Evolutionary conservation across 495 filamentous ascomycete genomes (phyloP), one percentile per base, ranked within the genome.

Genomic region (Echria macrotheca): DNA sequence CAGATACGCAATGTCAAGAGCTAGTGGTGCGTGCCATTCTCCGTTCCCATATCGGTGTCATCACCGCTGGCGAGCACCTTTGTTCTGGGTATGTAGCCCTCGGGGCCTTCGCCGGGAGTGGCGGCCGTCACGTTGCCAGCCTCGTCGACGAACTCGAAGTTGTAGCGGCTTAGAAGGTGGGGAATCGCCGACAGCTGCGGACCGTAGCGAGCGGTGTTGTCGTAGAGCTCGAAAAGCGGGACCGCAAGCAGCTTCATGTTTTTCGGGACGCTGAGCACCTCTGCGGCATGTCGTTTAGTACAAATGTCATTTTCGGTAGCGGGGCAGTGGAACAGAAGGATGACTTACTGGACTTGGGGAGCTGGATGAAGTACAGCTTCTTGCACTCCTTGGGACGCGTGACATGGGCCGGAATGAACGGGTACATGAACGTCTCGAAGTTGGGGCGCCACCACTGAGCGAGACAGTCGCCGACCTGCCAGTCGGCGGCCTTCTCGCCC

Each of bases 401-500:
- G 49, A 95, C 86, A 67, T 98, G 93, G 14, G 89, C 86, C 5
- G 93, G 93, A 36, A 96, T 82, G 69, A 95, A 98, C 0, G 93
- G 93, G 66, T 98, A 98, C 93, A 96, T 96, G 74, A 96, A 97
- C 1, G 93, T 98, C 73, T 98, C 93, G 61, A 97, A 96, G 70
- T 96, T 97, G 33, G 93, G 93, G 22, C 93, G 76, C 90, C 90
- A 98, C 93, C 94, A 98, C 71, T 95, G 90, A 29, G 93, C 91
- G 38, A 98, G 77, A 3, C 89, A 94, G 58, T 96, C 91, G 49
- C 85, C 87, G 63, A 98, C 84, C 61, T 94, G 77, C 93, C 93
- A 98, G 55, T 94, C 88, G 49, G 85, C 89, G 5, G 87, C 87
- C 51, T 88, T 87, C 64, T 93, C 83, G 47, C 90, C 89, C 31